phyloP scores from a whole-genome alignment of 208 protist genomes.

The Herpetomonas tarakana region DNA sequence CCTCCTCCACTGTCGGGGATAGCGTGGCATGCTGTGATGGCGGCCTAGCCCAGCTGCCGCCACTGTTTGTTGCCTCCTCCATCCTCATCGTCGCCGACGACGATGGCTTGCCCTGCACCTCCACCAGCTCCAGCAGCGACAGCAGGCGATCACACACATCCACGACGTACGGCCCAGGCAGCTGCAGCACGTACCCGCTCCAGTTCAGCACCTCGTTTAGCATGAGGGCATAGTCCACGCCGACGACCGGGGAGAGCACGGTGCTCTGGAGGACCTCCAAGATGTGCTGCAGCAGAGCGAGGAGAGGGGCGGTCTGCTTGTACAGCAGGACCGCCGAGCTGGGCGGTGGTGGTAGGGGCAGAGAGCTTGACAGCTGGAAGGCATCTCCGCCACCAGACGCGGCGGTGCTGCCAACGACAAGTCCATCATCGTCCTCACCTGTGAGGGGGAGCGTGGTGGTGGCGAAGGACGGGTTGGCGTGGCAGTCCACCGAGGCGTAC shows the following conservation, averaged over 20 bases:
- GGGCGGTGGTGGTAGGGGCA: conserved; percentile 2
- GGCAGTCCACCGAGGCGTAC: too few species aligned
- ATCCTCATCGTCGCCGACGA: not conserved
- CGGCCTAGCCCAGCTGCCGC: not conserved
- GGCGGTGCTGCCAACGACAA: too few species aligned
- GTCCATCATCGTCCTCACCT: too few species aligned
- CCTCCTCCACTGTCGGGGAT: conserved; percentile 19
- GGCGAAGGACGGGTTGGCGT: too few species aligned
- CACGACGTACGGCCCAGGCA: conserved; percentile 35
- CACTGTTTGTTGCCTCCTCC: not conserved
- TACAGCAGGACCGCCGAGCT: conserved; percentile 60
- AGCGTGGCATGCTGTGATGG: not conserved
- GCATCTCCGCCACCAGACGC: not conserved
- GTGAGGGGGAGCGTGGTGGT: too few species aligned
- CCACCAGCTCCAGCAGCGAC: conserved; percentile 35
- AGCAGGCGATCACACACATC: conserved; percentile 34
- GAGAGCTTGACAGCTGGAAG: not conserved
- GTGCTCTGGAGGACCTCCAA: conserved; percentile 72
- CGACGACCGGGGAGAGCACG: conserved; percentile 42
- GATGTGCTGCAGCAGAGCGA: conserved; percentile 41
- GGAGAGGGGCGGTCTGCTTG: conserved; percentile 64
- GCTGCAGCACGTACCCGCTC: conserved; percentile 42
- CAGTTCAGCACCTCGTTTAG: conserved; percentile 44
- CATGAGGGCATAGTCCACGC: conserved; percentile 56
- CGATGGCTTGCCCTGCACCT: not conserved